phyloP scores from a whole-genome alignment of 139 green algal species.

The Coccomyxa sp. region DNA sequence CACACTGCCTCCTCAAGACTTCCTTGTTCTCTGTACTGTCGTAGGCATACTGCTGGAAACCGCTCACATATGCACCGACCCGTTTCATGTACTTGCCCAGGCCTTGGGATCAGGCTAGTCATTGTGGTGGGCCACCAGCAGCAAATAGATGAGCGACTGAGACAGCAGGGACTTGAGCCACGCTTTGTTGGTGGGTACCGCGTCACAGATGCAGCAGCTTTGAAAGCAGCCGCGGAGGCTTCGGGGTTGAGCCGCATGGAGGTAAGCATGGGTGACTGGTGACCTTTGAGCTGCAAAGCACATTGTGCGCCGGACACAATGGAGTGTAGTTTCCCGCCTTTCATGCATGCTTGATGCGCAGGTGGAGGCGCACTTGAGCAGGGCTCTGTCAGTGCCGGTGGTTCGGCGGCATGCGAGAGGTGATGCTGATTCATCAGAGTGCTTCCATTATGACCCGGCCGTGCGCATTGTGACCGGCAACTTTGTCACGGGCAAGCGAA shows the following conservation, averaged over 20 bases:
- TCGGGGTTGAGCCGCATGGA: conserved; percentile 21
- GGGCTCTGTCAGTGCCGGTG: conserved; percentile 71
- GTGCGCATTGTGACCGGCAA: conserved; percentile 82
- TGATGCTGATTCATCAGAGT: conserved; percentile 36
- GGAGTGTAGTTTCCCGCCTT: background rate
- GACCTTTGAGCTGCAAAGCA: too few relatives aligned
- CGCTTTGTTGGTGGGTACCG: conserved; percentile 71
- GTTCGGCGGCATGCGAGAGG: conserved; percentile 73
- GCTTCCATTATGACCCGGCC: conserved; percentile 39
- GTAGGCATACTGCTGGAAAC: background rate
- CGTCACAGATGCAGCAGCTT: conserved; percentile 60
- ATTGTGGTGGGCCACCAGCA: conserved; percentile 74
- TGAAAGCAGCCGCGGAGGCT: conserved; percentile 36
- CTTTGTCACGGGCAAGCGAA: conserved; percentile 83
- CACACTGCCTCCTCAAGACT: background rate
- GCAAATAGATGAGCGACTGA: conserved; percentile 37
- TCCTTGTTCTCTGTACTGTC: background rate
- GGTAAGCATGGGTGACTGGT: conserved; percentile 13
- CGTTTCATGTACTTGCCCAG: conserved; percentile 17
- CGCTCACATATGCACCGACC: background rate
- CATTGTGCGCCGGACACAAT: background rate
- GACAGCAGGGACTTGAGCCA: conserved; percentile 26
- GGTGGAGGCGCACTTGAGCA: conserved; percentile 8
- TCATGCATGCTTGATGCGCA: background rate
- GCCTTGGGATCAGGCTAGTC: conserved; percentile 82